Conservation (phyloP, 495 filamentous ascomycete genomes). For the Penicillium roqueforti region DNA sequence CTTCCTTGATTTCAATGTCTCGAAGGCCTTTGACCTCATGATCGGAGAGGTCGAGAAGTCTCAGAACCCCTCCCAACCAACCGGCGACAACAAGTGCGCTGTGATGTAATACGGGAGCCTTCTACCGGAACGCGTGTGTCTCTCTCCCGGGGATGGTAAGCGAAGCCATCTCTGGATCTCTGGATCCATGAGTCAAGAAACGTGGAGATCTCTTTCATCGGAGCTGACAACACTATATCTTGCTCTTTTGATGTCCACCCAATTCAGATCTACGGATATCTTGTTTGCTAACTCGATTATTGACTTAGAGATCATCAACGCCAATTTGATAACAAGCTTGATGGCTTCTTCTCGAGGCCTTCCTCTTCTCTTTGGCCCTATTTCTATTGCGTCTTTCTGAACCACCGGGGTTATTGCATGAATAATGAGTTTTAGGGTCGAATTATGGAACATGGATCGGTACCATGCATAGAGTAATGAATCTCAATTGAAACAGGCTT, state of each 20-base stretch:
- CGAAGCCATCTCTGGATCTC: neutral
- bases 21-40: slow-evolving; percentile 88
- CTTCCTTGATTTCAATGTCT: slow-evolving; percentile 88
- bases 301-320: neutral
- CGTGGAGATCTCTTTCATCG: neutral
- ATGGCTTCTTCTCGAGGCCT: neutral
- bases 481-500: slow-evolving; percentile 3
- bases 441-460: slow-evolving; percentile 16
- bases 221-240: neutral
- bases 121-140: neutral
- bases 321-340: neutral
- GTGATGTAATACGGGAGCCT: slow-evolving; percentile 63
- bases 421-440: slow-evolving; percentile 18
- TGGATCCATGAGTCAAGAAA: neutral
- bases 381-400: slow-evolving; percentile 12
- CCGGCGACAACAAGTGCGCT: slow-evolving; percentile 71
- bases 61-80: slow-evolving; percentile 81
- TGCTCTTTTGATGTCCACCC: neutral
- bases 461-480: slow-evolving; percentile 30
- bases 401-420: slow-evolving; percentile 13
- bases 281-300: slow-evolving; percentile 3
- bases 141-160: slow-evolving; percentile 1
- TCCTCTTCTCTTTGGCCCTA: neutral
- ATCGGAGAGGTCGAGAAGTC: slow-evolving; percentile 93
- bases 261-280: neutral